phyloP scores from a whole-genome alignment of 345 rosid species.

The Diplotaxis tenuifolia region DNA sequence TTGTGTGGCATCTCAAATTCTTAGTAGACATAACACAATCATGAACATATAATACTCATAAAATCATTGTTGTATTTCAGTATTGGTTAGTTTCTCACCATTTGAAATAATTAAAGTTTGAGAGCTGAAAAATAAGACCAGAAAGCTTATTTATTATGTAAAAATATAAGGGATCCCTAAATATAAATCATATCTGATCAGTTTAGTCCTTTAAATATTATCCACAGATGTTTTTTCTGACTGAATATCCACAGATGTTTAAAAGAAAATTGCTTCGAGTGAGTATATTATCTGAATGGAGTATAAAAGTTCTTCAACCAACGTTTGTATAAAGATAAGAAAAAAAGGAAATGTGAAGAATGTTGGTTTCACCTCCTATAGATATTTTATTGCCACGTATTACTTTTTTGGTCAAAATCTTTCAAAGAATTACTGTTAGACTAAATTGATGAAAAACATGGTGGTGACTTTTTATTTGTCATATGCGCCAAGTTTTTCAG shows the following conservation, averaged over 20 bases:
- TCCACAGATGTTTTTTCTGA: not conserved
- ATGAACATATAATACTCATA: not conserved
- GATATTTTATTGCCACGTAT: not conserved
- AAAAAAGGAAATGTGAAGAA: conserved; percentile 3
- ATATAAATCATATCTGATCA: not conserved
- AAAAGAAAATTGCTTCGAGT: not conserved
- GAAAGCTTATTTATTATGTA: not conserved
- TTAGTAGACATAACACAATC: not conserved
- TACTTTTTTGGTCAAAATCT: not conserved
- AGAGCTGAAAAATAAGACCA: not conserved
- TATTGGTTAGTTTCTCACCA: not conserved
- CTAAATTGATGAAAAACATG: conserved; percentile 25
- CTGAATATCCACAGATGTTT: not conserved
- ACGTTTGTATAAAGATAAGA: not conserved
- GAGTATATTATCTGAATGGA: not conserved
- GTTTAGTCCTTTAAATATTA: not conserved
- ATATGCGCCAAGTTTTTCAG: conserved; percentile 15
- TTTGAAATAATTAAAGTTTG: not conserved
- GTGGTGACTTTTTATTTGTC: conserved; percentile 7
- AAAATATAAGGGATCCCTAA: not conserved
- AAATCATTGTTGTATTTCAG: not conserved
- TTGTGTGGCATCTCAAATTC: conserved; percentile 15
- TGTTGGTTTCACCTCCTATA: conserved; percentile 17
- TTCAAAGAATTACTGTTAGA: not conserved
- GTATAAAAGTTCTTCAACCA: not conserved